Evolutionary conservation across 1,284 basidiomycete genomes (phyloP), one percentile per base, ranked within the genome.

Genomic region (Volvariella volvacea): DNA sequence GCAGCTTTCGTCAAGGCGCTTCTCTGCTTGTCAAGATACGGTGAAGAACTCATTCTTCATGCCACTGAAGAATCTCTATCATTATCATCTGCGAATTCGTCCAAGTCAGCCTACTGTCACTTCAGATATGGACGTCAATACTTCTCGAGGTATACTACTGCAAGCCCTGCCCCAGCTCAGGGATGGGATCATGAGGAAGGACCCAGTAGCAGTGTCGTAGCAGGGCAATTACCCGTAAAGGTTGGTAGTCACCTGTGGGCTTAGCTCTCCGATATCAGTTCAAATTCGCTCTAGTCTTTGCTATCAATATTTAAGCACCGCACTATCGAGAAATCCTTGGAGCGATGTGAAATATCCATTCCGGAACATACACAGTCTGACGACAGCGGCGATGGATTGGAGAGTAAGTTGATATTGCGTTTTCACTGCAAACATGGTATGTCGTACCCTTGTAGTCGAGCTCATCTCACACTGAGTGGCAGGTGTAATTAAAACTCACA

Each of bases 401-500:
- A 88, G 60, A 85, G 79, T 57, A 80, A 73, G 56, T 63, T 88
- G 43, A 71, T 84, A 31, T 66, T 90, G 37, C 78, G 80, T 48
- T 60, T 90, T 42, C 73, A 87, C 55, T 90, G 88, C 63, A 88
- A 89, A 66, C 83, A 88, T 52, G 88, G 88, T 83, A 57, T 52
- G 64, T 54, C 22, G 44, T 20, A 30, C 19, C 1, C 9, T 15
- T 22, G 14, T n/a, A 16, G 17, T 3, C 14, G 31, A 9, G 22
- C 21, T 28, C 21, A 12, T 6, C 34, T 16, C 8, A 36, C 34
- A 16, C n/a, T n/a, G n/a, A 15, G 14, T 31, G 21, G 12, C 45
- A 89, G 87, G 85, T 42, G 78, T 90, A 44, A 63, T 86, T 17
- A 90, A 89, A 63, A 90, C 88, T 0, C 88, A 90, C 60, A 74